Conservation (phyloP, 2,329 filamentous ascomycete genomes). For the Diaporthe ilicicola region DNA sequence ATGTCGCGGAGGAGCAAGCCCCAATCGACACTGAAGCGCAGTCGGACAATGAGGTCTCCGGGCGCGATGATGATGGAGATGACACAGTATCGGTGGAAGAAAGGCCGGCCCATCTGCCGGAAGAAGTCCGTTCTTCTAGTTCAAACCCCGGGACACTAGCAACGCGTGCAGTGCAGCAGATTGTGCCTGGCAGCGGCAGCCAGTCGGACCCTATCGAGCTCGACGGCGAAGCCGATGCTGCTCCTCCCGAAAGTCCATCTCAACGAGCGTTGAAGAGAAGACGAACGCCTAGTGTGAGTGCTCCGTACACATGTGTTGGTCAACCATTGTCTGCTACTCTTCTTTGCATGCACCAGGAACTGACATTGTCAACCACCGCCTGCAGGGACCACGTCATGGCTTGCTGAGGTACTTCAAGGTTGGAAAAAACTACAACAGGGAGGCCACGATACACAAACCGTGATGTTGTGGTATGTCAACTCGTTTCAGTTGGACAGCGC, state of each 20-base stretch:
- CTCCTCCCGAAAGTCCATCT: not conserved
- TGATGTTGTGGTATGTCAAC: not conserved
- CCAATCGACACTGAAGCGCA: no score
- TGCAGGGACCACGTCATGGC: not conserved
- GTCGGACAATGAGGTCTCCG: no score
- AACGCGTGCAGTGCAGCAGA: not conserved
- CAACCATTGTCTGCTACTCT: not conserved
- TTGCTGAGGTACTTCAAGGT: not conserved
- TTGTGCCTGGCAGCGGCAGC: not conserved
- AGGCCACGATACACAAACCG: not conserved
- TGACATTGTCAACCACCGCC: not conserved
- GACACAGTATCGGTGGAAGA: not conserved
- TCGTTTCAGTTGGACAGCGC: no score
- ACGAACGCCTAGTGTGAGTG: not conserved
- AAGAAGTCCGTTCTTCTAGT: not conserved
- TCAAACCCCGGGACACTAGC: not conserved
- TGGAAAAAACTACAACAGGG: not conserved
- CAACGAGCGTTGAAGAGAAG: not conserved
- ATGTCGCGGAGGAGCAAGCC: not conserved
- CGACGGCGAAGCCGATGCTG: not conserved
- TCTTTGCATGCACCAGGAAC: not conserved
- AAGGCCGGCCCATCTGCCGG: not conserved
- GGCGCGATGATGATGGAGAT: not conserved
- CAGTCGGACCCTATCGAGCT: not conserved
- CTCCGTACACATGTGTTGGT: not conserved